Conservation (phyloP, 177 flowering plant genomes). For the Tripterygium wilfordii region DNA sequence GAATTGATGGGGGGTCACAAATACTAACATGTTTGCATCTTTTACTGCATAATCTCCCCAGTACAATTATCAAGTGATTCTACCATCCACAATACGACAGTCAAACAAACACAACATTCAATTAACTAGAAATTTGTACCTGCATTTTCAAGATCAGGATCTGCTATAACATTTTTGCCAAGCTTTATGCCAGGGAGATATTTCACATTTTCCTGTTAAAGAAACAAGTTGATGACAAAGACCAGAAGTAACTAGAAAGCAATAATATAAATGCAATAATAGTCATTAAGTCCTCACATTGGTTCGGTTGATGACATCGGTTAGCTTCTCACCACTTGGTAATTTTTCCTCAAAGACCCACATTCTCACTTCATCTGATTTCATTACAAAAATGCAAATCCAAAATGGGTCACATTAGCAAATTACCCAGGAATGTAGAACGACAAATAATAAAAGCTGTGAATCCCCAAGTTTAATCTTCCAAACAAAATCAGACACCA, state of each 20-base stretch:
- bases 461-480: too few species aligned
- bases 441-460: too few species aligned
- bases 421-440: too few species aligned
- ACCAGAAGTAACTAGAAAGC: neutral
- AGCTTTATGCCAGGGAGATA: constrained; percentile 95
- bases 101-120: too few species aligned
- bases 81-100: too few species aligned
- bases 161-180: constrained; percentile 88
- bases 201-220: constrained; percentile 80
- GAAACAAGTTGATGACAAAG: neutral
- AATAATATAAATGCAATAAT: neutral
- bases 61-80: neutral
- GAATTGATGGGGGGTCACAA: constrained; percentile 96
- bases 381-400: neutral
- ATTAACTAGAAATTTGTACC: constrained; percentile 31
- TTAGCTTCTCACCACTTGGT: constrained; percentile 78
- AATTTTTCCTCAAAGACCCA: constrained; percentile 90
- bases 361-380: constrained; percentile 94
- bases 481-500: neutral
- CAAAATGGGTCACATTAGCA: constrained; percentile 1
- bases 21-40: constrained; percentile 87
- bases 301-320: constrained; percentile 60
- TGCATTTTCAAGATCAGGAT: constrained; percentile 83
- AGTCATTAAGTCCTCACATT: constrained; percentile 35
- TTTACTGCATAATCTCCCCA: constrained; percentile 44